Conservation (phyloP, 257 asterid genomes). For the Solanum chmielewskii region DNA sequence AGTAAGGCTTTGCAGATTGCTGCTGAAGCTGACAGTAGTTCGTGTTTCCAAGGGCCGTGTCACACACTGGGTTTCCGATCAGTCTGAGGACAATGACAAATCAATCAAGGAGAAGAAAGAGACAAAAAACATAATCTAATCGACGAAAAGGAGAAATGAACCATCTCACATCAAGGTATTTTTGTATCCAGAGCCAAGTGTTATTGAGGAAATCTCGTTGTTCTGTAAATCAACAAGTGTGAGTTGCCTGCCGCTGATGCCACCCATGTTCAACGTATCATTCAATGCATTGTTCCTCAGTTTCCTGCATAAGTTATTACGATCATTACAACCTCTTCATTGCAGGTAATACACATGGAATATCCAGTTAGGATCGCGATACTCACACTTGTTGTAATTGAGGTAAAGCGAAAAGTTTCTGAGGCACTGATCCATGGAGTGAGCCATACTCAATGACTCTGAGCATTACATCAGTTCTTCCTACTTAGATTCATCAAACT, state of each 20-base stretch:
- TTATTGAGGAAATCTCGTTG: conserved; percentile 63
- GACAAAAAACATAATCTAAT: background rate
- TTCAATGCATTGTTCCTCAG: conserved; percentile 67
- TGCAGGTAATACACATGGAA: background rate
- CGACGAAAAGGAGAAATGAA: background rate
- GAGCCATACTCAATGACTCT: conserved; percentile 87
- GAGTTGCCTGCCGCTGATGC: conserved; percentile 45
- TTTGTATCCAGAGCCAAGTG: conserved; percentile 75
- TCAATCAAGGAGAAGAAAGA: background rate
- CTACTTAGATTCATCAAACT: conserved; percentile 5
- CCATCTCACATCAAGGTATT: conserved; percentile 57
- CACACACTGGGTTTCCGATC: conserved; percentile 89
- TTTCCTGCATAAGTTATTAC: conserved; percentile 43
- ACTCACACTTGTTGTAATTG: conserved; percentile 94
- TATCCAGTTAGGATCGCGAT: background rate
- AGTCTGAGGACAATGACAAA: conserved; percentile 32
- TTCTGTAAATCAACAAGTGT: conserved; percentile 72
- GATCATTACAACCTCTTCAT: background rate
- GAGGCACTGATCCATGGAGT: conserved; percentile 60
- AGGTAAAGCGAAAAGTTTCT: conserved; percentile 56
- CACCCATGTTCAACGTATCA: conserved; percentile 67
- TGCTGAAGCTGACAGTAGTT: conserved; percentile 76
- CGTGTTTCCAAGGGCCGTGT: conserved; percentile 46
- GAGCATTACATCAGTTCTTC: conserved; percentile 8
- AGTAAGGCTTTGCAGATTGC: conserved; percentile 55